Evolutionary conservation across 768 basidiomycete species (phyloP), one percentile per base, ranked within the genome.

Genomic region (Naganishia kalamii): DNA sequence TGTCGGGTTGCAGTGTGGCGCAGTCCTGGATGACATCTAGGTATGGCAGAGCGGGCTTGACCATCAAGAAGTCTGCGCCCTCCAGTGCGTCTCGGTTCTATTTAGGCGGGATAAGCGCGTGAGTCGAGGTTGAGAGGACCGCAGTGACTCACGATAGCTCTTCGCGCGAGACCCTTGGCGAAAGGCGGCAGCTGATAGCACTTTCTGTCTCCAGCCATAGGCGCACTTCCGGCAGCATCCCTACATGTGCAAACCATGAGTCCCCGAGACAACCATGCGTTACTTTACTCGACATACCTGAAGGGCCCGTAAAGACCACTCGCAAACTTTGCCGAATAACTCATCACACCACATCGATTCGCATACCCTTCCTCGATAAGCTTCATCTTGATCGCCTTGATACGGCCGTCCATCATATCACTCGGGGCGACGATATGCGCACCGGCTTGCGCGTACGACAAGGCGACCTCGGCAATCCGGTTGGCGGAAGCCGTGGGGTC

Each of bases 371-470:
- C 83, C 65, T 90, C 87, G 65, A 97, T 90, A 62, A 99, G 81
- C 3, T 82, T 84, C 40, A 85, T 82, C 77, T 99, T 99, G 79
- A 99, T 98, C 15, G 86, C 85, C 68, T 84, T 85, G 68, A 99
- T 86, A 21, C 94, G 83, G 0, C 94, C 96, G 75, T 99, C 96
- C 92, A 98, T 98, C 96, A 99, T 99, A 78, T 98, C 96, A 73
- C 92, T 96, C 7, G 96, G 96, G 1, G 96, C 96, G 64, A 99
- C 93, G 73, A 92, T 92, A 77, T 98, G 91, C 0, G 92, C 96
- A n/a, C 96, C 96, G 0, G 96, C 96, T 61, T 83, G 81, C 0
- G 93, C 96, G 70, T 99, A 99, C 73, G 84, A 86, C 49, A 98
- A 81, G 0, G 96, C 92, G 27, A 99, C 93, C 73, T 96, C 81